phyloP scores from a whole-genome alignment of 2,329 filamentous ascomycete genomes.

The Aspergillus nomiae region DNA sequence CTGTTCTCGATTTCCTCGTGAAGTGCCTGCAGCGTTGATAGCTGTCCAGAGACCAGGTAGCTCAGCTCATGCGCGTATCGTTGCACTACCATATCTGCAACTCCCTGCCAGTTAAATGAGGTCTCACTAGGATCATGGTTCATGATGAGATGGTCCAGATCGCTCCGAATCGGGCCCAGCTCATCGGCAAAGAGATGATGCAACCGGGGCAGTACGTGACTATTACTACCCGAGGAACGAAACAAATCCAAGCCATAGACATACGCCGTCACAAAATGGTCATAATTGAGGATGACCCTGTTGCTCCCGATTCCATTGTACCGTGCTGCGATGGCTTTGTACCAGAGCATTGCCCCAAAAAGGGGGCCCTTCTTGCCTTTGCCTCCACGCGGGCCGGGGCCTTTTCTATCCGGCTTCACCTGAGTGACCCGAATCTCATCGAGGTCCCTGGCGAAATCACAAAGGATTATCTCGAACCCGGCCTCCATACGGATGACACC shows the following conservation, averaged over 20 bases:
- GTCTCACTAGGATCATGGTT: slow-evolving; percentile 28
- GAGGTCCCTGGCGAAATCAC: slow-evolving; percentile 57
- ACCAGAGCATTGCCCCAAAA: slow-evolving; percentile 12
- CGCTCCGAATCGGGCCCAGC: slow-evolving; percentile 42
- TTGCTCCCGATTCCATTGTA: slow-evolving; percentile 37
- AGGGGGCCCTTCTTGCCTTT: background rate
- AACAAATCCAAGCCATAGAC: slow-evolving; percentile 47
- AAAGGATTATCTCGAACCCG: slow-evolving; percentile 71
- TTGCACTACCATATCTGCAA: slow-evolving; percentile 66
- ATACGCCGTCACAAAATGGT: slow-evolving; percentile 53
- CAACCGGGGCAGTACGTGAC: slow-evolving; percentile 41
- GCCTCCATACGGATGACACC: slow-evolving; percentile 68
- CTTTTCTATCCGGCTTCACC: slow-evolving; percentile 18
- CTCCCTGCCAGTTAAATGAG: slow-evolving; percentile 64
- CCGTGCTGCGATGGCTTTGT: slow-evolving; percentile 30
- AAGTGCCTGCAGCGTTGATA: slow-evolving; percentile 25
- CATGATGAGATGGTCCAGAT: slow-evolving; percentile 49
- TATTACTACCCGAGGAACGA: slow-evolving; percentile 24
- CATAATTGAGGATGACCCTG: slow-evolving; percentile 51
- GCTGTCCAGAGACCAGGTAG: slow-evolving; percentile 32
- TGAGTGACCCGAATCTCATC: slow-evolving; percentile 38
- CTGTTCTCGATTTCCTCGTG: slow-evolving; percentile 30
- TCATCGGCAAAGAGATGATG: slow-evolving; percentile 32
- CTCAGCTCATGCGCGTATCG: slow-evolving; percentile 62
- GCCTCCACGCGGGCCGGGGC: background rate